Percentiles rank a stretch among this genome's conserved stretches.
phyloP scores from a whole-genome alignment of 305 asterid genomes.

The Lippia alba region DNA sequence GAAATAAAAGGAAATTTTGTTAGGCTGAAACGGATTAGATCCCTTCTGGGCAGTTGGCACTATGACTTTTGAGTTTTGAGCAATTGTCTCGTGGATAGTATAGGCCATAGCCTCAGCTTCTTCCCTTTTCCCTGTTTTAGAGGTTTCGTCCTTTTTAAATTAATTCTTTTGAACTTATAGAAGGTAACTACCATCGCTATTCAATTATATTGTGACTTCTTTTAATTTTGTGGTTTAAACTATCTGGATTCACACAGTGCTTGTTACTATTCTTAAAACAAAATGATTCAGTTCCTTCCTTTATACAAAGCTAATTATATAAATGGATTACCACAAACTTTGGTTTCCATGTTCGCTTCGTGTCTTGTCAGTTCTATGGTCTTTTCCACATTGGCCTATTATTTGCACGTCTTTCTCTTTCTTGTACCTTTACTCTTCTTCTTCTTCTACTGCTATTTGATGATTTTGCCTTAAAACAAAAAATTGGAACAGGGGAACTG shows the following conservation, averaged over 20 bases:
- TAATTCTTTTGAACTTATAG: background rate
- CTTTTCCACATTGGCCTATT: background rate
- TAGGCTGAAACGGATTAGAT: background rate
- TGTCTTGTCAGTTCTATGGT: background rate
- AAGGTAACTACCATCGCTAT: no score
- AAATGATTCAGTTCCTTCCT: conserved; percentile 3
- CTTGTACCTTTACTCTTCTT: background rate
- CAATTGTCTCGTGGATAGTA: background rate
- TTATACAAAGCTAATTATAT: conserved; percentile 7
- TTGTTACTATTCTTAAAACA: conserved; percentile 12
- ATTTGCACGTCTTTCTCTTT: background rate
- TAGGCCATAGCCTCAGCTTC: background rate
- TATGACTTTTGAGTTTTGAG: conserved; percentile 18
- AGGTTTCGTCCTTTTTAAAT: background rate
- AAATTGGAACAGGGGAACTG: conserved; percentile 24
- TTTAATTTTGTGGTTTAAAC: background rate
- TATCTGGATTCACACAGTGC: conserved; percentile 10
- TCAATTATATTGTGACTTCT: background rate
- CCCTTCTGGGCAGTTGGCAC: background rate
- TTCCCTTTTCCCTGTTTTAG: background rate
- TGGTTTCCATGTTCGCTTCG: background rate
- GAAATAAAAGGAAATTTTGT: background rate
- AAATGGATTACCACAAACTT: background rate
- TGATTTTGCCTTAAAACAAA: background rate
- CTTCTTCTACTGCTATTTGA: background rate